Percentiles rank a stretch among this genome's conserved stretches.
These are phyloP conservation scores for Eucalyptus coolabah DNA, from an alignment of 345 rosid species.

Conservation along the genomic window DNA sequence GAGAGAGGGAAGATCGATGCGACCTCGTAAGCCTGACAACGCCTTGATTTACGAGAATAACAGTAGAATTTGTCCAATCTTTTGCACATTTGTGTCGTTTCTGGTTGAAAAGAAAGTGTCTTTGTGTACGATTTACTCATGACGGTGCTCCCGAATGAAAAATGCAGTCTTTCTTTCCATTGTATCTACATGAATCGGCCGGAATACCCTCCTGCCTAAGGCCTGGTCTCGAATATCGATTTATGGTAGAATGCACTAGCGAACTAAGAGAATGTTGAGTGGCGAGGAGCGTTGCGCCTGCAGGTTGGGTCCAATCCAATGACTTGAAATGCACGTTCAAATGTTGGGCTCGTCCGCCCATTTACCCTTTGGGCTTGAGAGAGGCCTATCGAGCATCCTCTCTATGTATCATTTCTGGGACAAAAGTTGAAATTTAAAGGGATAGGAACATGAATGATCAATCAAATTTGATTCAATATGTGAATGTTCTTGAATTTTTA, in stretches of 20 bases:
- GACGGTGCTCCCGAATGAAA: background rate
- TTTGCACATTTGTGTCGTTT: background rate
- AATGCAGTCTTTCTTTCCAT: background rate
- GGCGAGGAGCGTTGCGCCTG: background rate
- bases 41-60: background rate
- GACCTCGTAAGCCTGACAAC: background rate
- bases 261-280: fast-evolving
- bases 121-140: background rate
- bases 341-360: background rate
- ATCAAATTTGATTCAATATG: fast-evolving
- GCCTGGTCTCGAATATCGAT: background rate
- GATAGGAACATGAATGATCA: fast-evolving
- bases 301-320: background rate
- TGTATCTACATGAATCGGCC: background rate
- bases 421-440: fast-evolving
- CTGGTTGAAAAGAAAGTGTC: background rate
- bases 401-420: background rate
- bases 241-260: fast-evolving
- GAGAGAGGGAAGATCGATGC: background rate
- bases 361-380: background rate
- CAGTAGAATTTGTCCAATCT: background rate
- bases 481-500: fast-evolving
- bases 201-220: fast-evolving
- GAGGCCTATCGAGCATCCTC: background rate
- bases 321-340: background rate